Conservation (phyloP, 2,329 filamentous ascomycete genomes). For the Stachybotrys echinatus region DNA sequence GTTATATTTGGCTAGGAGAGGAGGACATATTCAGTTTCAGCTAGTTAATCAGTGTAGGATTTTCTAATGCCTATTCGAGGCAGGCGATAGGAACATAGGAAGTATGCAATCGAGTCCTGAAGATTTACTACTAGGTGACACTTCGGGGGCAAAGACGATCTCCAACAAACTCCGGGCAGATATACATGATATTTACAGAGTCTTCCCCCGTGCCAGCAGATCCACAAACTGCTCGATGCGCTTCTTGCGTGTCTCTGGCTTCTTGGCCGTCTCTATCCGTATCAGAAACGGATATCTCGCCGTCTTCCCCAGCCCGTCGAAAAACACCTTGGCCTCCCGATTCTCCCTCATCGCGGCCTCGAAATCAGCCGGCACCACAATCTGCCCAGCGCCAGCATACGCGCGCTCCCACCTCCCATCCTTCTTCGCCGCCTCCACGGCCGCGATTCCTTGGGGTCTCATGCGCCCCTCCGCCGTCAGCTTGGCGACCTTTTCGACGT, state of each 20-base stretch:
- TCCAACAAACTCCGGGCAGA: not conserved
- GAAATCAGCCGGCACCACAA: conserved; percentile 44
- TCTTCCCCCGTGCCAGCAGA: conserved; percentile 28
- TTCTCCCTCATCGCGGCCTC: conserved; percentile 31
- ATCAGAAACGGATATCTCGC: conserved; percentile 41
- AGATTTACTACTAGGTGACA: not conserved
- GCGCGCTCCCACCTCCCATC: conserved; percentile 56
- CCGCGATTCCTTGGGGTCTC: conserved; percentile 38
- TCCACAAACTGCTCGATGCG: conserved; percentile 36
- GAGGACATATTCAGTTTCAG: not conserved
- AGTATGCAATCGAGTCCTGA: not conserved
- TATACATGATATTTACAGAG: conserved; percentile 10
- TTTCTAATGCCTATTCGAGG: no score
- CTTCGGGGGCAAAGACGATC: not conserved
- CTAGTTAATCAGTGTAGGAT: no score
- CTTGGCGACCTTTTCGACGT: conserved; percentile 44
- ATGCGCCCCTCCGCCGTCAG: conserved; percentile 43
- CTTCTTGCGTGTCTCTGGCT: conserved; percentile 24
- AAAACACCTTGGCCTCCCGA: conserved; percentile 29
- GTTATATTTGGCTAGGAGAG: not conserved
- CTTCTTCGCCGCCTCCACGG: conserved; percentile 48
- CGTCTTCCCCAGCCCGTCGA: conserved; percentile 36
- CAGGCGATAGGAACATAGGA: not conserved
- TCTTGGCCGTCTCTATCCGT: conserved; percentile 36
- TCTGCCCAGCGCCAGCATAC: conserved; percentile 44